Conservation (phyloP, 176 grass and related monocot species). For the Ensete glaucum region DNA sequence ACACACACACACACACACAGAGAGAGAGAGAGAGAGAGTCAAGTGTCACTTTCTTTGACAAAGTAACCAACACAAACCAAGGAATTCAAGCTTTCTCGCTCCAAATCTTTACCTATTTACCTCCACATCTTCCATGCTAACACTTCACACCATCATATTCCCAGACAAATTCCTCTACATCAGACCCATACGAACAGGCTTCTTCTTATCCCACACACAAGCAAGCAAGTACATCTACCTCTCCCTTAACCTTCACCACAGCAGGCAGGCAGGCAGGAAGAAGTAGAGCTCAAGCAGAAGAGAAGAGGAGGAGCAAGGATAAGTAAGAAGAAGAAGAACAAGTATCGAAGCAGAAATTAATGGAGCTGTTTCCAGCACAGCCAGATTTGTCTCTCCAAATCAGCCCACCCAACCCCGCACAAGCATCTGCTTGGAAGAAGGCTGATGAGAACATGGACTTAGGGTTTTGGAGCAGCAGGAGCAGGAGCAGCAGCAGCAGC, state of each 20-base stretch:
- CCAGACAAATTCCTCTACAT: conserved; percentile 1
- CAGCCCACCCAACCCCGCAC: conserved; percentile 1
- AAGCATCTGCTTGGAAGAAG: neutral
- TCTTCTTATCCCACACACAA: neutral
- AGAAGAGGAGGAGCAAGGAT: too few relatives aligned
- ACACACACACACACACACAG: too few relatives aligned
- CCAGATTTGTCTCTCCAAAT: conserved; percentile 15
- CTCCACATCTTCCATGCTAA: neutral
- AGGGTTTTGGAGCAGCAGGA: conserved; percentile 9
- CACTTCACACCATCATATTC: neutral
- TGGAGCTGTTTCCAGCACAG: conserved; percentile 17
- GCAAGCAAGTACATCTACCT: neutral
- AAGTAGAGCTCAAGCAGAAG: too few relatives aligned
- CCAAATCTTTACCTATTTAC: neutral
- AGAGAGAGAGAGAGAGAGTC: too few relatives aligned
- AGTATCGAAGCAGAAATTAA: neutral
- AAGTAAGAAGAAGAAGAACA: neutral
- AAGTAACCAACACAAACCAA: neutral
- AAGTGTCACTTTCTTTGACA: neutral
- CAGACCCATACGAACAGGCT: neutral
- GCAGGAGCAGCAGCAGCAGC: neutral
- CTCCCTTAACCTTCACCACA: neutral
- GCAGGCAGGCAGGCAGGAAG: too few relatives aligned
- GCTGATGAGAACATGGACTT: neutral
- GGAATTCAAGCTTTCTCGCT: neutral